Percentiles rank a stretch among this genome's conserved stretches.
Conservation (phyloP, 2,329 filamentous ascomycete genomes). For the Fulvia fulva region DNA sequence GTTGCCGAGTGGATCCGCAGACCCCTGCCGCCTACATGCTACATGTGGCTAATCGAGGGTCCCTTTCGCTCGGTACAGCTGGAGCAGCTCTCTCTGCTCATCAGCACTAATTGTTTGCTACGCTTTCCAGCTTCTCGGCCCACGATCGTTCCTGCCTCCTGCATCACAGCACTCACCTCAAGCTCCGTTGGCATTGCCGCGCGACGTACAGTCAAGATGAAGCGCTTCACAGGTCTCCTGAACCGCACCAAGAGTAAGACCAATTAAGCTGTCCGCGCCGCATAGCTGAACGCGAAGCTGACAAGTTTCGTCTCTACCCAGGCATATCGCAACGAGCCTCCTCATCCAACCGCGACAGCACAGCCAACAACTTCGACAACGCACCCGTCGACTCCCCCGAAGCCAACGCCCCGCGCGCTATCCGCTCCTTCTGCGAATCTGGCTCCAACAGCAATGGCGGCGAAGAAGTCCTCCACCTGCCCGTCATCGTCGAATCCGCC, state of each 20-base stretch:
- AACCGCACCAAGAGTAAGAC: constrained; percentile 17
- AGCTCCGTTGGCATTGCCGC: not conserved
- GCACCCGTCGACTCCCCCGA: constrained; percentile 55
- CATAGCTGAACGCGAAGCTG: not conserved
- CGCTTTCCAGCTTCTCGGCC: too few relatives aligned
- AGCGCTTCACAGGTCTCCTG: constrained; percentile 17
- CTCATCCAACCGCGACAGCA: constrained; percentile 3
- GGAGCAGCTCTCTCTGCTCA: too few relatives aligned
- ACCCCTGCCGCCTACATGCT: too few relatives aligned
- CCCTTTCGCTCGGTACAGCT: too few relatives aligned
- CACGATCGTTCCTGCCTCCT: too few relatives aligned
- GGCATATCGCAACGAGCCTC: not conserved
- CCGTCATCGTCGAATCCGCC: constrained; percentile 88
- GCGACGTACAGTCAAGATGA: constrained; percentile 7
- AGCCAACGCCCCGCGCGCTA: constrained; percentile 60
- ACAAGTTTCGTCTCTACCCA: not conserved
- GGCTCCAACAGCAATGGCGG: constrained; percentile 55
- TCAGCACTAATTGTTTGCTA: too few relatives aligned
- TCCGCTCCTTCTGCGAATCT: constrained; percentile 78
- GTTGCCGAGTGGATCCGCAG: not conserved
- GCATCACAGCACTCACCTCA: too few relatives aligned
- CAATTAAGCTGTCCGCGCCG: not conserved
- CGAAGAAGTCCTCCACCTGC: constrained; percentile 88
- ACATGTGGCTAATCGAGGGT: too few relatives aligned
- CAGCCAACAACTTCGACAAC: constrained; percentile 17